Percentiles rank a stretch among this genome's conserved stretches.
phyloP scores from a whole-genome alignment of 2,329 filamentous ascomycete genomes.

The Cercospora sp. region DNA sequence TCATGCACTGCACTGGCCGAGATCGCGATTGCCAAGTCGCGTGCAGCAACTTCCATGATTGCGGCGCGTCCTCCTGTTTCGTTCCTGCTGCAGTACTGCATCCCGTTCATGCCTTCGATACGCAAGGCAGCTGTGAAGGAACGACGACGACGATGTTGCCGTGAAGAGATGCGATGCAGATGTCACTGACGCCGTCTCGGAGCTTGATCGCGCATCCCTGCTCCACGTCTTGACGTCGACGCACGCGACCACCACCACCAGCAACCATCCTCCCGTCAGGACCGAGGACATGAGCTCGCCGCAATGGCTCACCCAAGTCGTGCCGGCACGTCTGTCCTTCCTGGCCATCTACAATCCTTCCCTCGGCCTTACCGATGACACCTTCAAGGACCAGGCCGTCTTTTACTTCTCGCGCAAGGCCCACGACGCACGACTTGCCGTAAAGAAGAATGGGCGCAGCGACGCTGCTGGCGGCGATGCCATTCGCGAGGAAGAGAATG shows the following conservation, averaged over 20 bases:
- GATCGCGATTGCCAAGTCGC: neutral
- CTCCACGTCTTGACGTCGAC: neutral
- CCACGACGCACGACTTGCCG: slow-evolving; percentile 31
- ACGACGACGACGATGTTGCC: neutral
- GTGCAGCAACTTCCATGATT: neutral
- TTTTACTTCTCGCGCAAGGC: slow-evolving; percentile 72
- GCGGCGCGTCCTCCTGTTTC: neutral
- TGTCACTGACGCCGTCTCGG: neutral
- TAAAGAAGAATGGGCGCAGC: slow-evolving; percentile 32
- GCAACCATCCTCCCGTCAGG: neutral
- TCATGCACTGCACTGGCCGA: neutral
- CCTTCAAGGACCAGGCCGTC: slow-evolving; percentile 78
- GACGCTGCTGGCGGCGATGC: slow-evolving; percentile 40
- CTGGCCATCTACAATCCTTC: slow-evolving; percentile 94
- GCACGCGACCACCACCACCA: neutral
- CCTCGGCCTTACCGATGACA: slow-evolving; percentile 70
- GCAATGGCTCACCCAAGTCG: slow-evolving; percentile 30
- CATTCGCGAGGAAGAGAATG: slow-evolving; percentile 68
- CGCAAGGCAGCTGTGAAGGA: neutral
- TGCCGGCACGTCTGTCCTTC: slow-evolving; percentile 82
- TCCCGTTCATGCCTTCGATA: neutral
- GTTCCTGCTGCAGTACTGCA: neutral
- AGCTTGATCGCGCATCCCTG: slow-evolving; percentile 1
- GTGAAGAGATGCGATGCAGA: neutral
- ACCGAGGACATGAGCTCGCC: slow-evolving; percentile 28